Evolutionary conservation across 768 basidiomycete species (phyloP).

Genomic region (Clitopilus hobsonii): DNA sequence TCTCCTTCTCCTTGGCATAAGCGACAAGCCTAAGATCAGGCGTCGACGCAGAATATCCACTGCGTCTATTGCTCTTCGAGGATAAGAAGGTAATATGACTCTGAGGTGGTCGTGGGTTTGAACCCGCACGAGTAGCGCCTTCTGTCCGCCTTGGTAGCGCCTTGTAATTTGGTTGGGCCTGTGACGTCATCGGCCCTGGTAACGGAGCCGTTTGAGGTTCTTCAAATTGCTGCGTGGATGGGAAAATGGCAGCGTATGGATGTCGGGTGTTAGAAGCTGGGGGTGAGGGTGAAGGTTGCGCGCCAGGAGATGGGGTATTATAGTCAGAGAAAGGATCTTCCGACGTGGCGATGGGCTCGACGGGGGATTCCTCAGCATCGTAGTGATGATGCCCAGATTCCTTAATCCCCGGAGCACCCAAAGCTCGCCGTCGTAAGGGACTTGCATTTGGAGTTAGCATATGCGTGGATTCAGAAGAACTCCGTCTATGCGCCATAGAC

Average conservation of each 20-base stretch:
- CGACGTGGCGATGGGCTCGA: neutral
- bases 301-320: neutral
- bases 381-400: neutral
- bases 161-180: neutral
- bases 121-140: slow-evolving; percentile 3
- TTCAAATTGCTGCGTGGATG: neutral
- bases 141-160: neutral
- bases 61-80: slow-evolving; percentile 11
- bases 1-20: neutral
- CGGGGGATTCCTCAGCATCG: neutral
- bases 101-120: slow-evolving; percentile 3
- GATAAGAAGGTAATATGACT: slow-evolving; percentile 2
- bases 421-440: neutral
- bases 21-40: slow-evolving; percentile 48
- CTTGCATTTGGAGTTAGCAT: neutral
- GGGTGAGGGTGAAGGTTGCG: neutral
- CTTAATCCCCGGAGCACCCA: neutral
- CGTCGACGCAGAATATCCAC: slow-evolving; percentile 60
- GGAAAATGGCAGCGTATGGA: neutral
- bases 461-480: neutral
- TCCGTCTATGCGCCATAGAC: neutral
- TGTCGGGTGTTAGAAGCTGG: neutral
- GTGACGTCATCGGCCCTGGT: neutral
- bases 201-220: neutral
- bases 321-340: neutral